phyloP scores from a whole-genome alignment of 2,329 filamentous ascomycete genomes.

The Aspergillus awamori region DNA sequence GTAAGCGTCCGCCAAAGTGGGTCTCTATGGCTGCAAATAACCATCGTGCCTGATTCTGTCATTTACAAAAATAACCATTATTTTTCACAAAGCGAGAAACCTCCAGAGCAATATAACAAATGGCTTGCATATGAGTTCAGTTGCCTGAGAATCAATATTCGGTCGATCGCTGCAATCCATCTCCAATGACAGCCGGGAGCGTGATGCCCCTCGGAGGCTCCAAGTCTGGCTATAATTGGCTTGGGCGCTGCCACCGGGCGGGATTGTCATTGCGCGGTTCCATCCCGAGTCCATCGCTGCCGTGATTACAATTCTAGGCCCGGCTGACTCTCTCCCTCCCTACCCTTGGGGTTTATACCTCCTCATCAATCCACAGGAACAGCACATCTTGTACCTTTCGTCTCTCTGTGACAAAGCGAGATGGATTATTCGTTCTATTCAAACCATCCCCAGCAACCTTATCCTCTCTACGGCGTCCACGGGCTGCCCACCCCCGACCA shows the following conservation, averaged over 20 bases:
- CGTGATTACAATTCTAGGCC: conserved; percentile 1
- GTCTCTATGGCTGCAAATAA: too few species aligned
- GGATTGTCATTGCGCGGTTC: not conserved
- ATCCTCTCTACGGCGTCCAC: conserved; percentile 14
- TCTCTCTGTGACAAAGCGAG: not conserved
- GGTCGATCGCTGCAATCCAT: not conserved
- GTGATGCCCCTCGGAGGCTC: not conserved
- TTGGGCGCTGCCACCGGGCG: not conserved
- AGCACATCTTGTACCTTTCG: not conserved
- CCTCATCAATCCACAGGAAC: not conserved
- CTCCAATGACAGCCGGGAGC: conserved; percentile 1
- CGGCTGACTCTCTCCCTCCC: not conserved
- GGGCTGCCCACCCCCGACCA: conserved; percentile 29
- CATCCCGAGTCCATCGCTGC: not conserved
- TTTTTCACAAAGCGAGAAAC: too few species aligned
- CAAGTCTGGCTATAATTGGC: not conserved
- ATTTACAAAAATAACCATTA: too few species aligned
- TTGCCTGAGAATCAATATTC: not conserved
- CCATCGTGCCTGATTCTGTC: too few species aligned
- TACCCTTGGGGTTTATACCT: not conserved
- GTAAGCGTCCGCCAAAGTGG: too few species aligned
- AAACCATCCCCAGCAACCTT: conserved; percentile 11
- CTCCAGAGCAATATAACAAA: too few species aligned
- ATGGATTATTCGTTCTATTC: conserved; percentile 21
- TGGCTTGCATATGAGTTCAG: too few species aligned